Evolutionary conservation across 495 filamentous ascomycete species (phyloP).

Genomic region (Penicillium diatomitis): DNA sequence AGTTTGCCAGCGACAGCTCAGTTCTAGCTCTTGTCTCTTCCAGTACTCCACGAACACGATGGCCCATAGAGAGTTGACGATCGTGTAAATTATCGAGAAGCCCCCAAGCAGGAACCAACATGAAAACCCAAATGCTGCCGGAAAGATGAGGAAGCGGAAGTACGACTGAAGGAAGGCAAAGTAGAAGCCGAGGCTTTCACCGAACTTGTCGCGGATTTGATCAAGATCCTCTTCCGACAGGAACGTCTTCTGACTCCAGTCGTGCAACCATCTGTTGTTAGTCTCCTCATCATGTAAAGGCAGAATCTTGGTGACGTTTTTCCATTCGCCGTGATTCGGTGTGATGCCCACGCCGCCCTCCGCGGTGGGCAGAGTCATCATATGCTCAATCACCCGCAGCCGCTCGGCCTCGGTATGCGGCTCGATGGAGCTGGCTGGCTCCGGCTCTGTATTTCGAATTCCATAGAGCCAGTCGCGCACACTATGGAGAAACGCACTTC

Average conservation of each 20-base stretch:
- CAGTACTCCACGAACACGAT: slow-evolving; percentile 92
- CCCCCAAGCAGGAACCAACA: slow-evolving; percentile 76
- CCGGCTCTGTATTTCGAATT: slow-evolving; percentile 69
- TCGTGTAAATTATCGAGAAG: slow-evolving; percentile 75
- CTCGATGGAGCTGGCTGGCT: slow-evolving; percentile 52
- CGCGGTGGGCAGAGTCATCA: slow-evolving; percentile 71
- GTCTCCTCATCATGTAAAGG: slow-evolving; percentile 80
- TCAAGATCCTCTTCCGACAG: slow-evolving; percentile 69
- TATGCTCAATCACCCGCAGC: slow-evolving; percentile 70
- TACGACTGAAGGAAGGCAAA: slow-evolving; percentile 95
- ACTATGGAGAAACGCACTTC: slow-evolving; percentile 29
- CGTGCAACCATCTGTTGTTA: slow-evolving; percentile 83
- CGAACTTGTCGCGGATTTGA: slow-evolving; percentile 78
- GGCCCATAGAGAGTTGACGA: slow-evolving; percentile 78
- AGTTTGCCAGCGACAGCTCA: slow-evolving; percentile 88
- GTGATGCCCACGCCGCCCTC: slow-evolving; percentile 90
- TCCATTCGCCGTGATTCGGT: slow-evolving; percentile 73
- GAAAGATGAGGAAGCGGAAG: slow-evolving; percentile 76
- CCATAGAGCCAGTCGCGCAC: slow-evolving; percentile 96
- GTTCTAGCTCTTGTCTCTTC: slow-evolving; percentile 88
- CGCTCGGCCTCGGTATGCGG: slow-evolving; percentile 83
- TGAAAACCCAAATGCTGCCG: slow-evolving; percentile 71
- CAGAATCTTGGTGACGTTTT: slow-evolving; percentile 75
- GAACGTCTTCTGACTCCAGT: slow-evolving; percentile 76
- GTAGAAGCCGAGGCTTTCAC: slow-evolving; percentile 93